Base-by-base conservation (phyloP, 2,329 filamentous ascomycete genomes). In the Talaromyces sp. region DNA sequence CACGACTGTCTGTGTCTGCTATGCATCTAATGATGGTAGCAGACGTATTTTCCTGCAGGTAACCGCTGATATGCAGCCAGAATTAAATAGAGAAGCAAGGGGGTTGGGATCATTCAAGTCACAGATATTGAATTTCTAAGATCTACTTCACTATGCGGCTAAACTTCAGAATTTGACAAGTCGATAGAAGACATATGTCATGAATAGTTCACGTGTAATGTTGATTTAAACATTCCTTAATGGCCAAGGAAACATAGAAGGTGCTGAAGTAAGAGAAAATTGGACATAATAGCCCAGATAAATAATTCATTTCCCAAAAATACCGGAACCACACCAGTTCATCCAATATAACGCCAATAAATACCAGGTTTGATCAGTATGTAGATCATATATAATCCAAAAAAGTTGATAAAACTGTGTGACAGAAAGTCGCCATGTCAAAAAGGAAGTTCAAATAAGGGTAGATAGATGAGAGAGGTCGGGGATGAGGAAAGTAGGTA, bases 281-380 rank as follows among this genome's bases (percentile, higher is more conserved):
- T 20, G 30, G 40, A 22, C 36, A 19, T 9, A 40, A 33, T 42
- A 36, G 39, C 33, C 46, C 39, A 39, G 48, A 24, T 35, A 29
- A 47, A 40, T 20, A 54, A 47, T 60, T 48, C 40, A 52, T 52
- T 22, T 20, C 50, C 49, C 46, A 48, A 29, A 47, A 54, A 35
- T 52, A 55, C 47, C 54, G 33, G 27, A 50, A 51, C 35, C 39
- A 35, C 48, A 53, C 51, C 49, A 39, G 16, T 20, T 47, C 37
- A 43, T 53, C 59, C 57, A 47, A 55, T 44, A 47, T 46, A 58
- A 62, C 61, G 62, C 59, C 61, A 53, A 39, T 17, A 39, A 19
- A 51, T 36, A 42, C 36, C 42, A 43, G 30, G 22, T 41, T 41
- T 11, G 29, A 44, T 44, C 24, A 39, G 40, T 35, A 39, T 19